Evolutionary conservation across 306 rosid genomes (phyloP), one percentile per base, ranked within the genome.

Genomic region (Quercus dentata): DNA sequence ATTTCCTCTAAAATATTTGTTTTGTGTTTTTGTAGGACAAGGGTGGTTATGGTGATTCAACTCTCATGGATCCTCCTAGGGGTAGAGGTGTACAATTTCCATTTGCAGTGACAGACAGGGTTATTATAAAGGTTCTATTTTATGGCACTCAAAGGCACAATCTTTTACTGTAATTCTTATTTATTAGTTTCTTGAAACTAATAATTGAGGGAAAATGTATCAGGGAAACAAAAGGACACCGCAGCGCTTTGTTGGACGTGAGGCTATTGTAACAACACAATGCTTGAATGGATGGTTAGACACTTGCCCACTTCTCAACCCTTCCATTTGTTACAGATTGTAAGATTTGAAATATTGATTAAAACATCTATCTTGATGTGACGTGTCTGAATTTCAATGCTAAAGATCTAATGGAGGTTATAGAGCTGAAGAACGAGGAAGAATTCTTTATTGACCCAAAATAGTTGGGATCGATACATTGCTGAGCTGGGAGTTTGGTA

Each of bases 191-290:
- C 14, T 57, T 20, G 62, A 72, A 70, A 41, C 72, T 78, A 79
- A 83, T 80, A 76, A 80, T 72, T 80, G 58, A 75, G 74, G 62
- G 64, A 73, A 81, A 81, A 75, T 78, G 83, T 73, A 82, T 46
- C 89, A 96, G 99, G 99, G 99, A 69, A 96, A 96, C 88, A 96
- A 96, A 85, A 91, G 99, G 89, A 96, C 99, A 28, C 99, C 99
- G 0, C 94, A 76, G 74, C 98, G 99, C 56, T 96, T 96, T 81
- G 98, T 96, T 63, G 99, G 99, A 58, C 92, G 99, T 2, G 97
- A 96, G 88, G 99, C 99, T 79, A 86, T 96, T 81, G 99, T 96
- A 59, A 96, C 99, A 78, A 93, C 99, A 54, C 99, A 96, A 82
- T 96, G 99, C 92, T 85, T 96, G 69, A 96, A 96, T 78, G 99